phyloP scores from a whole-genome alignment of 495 filamentous ascomycete genomes.

The Penicillium paradoxum region DNA sequence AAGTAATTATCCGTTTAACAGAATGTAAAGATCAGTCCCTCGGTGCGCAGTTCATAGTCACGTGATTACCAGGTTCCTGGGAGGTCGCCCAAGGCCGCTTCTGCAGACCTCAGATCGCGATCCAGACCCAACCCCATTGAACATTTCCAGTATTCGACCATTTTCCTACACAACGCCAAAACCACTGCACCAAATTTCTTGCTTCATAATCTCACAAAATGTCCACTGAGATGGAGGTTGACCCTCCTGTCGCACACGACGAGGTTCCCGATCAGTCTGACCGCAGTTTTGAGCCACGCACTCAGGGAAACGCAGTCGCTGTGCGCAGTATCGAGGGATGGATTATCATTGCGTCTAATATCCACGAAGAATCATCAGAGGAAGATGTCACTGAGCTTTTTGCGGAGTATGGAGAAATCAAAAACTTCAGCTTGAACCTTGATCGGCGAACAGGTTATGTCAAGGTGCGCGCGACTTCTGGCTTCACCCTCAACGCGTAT shows the following conservation, averaged over 20 bases:
- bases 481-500: not conserved
- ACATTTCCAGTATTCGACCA: not conserved
- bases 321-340: conserved; percentile 98
- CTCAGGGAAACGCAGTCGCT: conserved; percentile 74
- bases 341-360: conserved; percentile 95
- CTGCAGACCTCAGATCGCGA: conserved; percentile 4
- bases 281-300: conserved; percentile 62
- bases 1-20: too few species aligned
- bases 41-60: too few species aligned
- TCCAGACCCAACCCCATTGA: conserved; percentile 3
- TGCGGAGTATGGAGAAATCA: conserved; percentile 94
- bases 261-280: conserved; percentile 43
- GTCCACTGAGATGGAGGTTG: conserved; percentile 80
- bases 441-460: conserved; percentile 96
- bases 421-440: conserved; percentile 92
- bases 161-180: not conserved
- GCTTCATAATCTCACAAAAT: conserved; percentile 33
- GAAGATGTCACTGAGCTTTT: conserved; percentile 94
- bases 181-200: not conserved
- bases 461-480: conserved; percentile 58
- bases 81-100: not conserved
- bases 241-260: conserved; percentile 50
- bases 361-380: conserved; percentile 96
- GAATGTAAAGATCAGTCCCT: too few species aligned
- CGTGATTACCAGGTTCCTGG: conserved; percentile 1